phyloP scores from a whole-genome alignment of 2,329 filamentous ascomycete genomes.

The Alternaria rosae region DNA sequence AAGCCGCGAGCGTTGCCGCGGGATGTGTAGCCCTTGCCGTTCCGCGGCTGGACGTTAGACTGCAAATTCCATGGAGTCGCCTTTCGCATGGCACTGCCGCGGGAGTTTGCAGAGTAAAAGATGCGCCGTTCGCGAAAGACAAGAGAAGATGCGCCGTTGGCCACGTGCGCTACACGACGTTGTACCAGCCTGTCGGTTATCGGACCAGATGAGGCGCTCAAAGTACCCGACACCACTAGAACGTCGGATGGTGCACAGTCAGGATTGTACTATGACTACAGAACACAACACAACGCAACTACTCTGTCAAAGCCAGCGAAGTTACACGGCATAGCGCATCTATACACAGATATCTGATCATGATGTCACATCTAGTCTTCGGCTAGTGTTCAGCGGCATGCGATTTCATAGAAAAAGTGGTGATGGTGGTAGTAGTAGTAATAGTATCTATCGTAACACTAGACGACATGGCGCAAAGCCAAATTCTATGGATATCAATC shows the following conservation, averaged over 20 bases:
- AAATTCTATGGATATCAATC: neutral
- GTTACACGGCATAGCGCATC: neutral
- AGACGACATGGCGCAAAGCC: neutral
- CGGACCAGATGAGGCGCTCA: neutral
- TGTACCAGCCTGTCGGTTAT: neutral
- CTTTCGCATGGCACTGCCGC: neutral
- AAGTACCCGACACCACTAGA: neutral
- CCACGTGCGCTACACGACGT: neutral
- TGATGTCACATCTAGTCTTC: neutral
- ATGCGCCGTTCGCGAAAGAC: too few relatives aligned
- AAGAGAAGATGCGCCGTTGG: neutral
- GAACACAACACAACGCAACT: neutral
- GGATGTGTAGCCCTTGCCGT: neutral
- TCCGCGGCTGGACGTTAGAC: conserved; percentile 2
- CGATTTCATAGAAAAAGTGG: neutral
- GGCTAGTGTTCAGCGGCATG: fast-evolving
- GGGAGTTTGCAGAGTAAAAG: neutral
- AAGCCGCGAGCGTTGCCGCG: neutral
- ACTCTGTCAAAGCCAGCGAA: neutral
- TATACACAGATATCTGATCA: neutral
- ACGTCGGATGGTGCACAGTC: neutral
- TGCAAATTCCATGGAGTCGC: neutral
- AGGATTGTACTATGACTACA: neutral
- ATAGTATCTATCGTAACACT: neutral
- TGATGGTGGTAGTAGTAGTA: neutral